Conservation (phyloP, 441 rosid genomes). For the Croton laevigatus region DNA sequence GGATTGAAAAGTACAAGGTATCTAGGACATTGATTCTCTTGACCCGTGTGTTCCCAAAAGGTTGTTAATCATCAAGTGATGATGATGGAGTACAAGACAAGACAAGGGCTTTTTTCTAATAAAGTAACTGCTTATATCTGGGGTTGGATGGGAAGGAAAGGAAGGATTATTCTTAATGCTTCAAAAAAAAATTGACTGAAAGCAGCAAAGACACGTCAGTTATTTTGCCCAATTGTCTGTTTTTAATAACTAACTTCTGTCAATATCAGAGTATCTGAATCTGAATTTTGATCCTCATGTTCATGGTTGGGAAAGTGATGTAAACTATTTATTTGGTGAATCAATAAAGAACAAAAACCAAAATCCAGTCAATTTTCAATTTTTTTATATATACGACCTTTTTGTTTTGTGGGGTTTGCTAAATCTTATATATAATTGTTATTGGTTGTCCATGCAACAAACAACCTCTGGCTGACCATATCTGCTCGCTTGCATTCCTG, state of each 20-base stretch:
- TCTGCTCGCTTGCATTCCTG: conserved; percentile 17
- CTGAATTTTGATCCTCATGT: background rate
- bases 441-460: conserved; percentile 24
- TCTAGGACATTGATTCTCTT: conserved; percentile 30
- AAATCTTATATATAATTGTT: background rate
- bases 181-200: conserved; percentile 21
- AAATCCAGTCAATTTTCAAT: conserved; percentile 22
- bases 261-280: conserved; percentile 29
- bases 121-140: conserved; percentile 7
- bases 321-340: conserved; percentile 11
- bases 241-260: conserved; percentile 24
- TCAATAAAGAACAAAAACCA: conserved; percentile 31
- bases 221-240: background rate
- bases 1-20: conserved; percentile 28
- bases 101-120: conserved; percentile 17
- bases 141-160: conserved; percentile 3
- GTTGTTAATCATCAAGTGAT: background rate
- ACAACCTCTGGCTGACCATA: conserved; percentile 18
- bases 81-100: conserved; percentile 27
- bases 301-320: conserved; percentile 32
- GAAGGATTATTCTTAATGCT: conserved; percentile 20
- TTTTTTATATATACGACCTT: background rate
- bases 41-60: conserved; percentile 8
- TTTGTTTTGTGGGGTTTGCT: conserved; percentile 23
- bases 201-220: conserved; percentile 32